phyloP scores from a whole-genome alignment of 2,329 filamentous ascomycete genomes.

The Aspergillus sp. region DNA sequence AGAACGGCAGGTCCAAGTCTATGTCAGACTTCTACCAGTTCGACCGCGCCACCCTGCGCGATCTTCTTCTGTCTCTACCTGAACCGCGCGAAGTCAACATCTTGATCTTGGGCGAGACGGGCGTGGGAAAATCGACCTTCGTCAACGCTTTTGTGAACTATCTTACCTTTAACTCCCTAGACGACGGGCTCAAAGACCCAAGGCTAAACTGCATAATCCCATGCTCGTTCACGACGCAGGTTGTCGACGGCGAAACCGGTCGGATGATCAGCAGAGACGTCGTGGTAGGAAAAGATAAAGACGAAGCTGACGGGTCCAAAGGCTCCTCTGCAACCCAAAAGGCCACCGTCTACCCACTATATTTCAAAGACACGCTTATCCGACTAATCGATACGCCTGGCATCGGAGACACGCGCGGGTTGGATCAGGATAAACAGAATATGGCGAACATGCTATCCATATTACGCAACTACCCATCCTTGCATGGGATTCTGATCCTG shows the following conservation, averaged over 20 bases:
- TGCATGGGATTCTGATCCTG: slow-evolving; percentile 10
- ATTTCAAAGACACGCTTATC: slow-evolving; percentile 6
- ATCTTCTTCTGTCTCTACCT: background rate
- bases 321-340: slow-evolving; percentile 7
- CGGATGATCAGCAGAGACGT: slow-evolving; percentile 3
- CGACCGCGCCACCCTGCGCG: background rate
- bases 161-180: background rate
- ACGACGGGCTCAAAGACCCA: slow-evolving; percentile 1
- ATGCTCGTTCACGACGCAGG: slow-evolving; percentile 8
- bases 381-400: slow-evolving; percentile 7
- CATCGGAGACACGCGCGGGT: slow-evolving; percentile 5
- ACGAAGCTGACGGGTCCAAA: slow-evolving; percentile 1
- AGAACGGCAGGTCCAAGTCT: too few relatives aligned
- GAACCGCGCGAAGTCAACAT: slow-evolving; percentile 8
- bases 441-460: slow-evolving; percentile 8
- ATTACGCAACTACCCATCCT: background rate
- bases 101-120: slow-evolving; percentile 4
- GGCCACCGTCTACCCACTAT: slow-evolving; percentile 1
- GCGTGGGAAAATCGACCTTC: slow-evolving; percentile 11
- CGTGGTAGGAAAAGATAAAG: background rate
- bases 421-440: slow-evolving; percentile 8
- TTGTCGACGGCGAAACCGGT: background rate
- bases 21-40: background rate
- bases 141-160: slow-evolving; percentile 11
- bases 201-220: slow-evolving; percentile 5